Base-by-base conservation (phyloP, 2,329 filamentous ascomycete species). In the Leptographium flavum region DNA sequence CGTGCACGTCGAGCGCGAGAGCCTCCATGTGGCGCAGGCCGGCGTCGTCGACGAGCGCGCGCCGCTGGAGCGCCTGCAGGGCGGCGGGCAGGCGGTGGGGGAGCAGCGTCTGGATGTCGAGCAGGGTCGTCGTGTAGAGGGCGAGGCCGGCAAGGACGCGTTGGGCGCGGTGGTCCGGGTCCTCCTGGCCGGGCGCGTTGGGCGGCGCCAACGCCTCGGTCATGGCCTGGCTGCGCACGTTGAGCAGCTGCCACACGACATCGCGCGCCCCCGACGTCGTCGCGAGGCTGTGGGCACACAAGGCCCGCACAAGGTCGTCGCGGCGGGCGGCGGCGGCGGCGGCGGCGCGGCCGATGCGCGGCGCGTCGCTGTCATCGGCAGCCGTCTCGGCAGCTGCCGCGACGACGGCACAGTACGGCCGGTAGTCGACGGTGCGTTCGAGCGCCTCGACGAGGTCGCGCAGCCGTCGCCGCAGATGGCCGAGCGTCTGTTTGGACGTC, bases 271-370 rank as follows among this genome's bases (percentile, higher is more conserved):
- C 83, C 1, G 83, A 87, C 55, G 77, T 93, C 3, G 83, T 87
- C 1, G 80, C 77, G 42, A 96, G 68, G 49, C 86, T 87, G 58
- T 87, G 88, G 0, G 88, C 87, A 46, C 80, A 83, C 52, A 95
- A 69, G 1, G 81, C 79, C 53, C 86, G 81, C 13, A 90, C 66
- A 15, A 92, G 70, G 21, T 74, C 68, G 48, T 68, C 56, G 47
- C 69, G 46, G 9, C 38, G 21, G 1, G 45, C 23, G 2, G 48
- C 40, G 1, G 44, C 36, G 9, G 36, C 36, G 4, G 13, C 15
- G 3, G 25, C 25, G 3, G 23, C 15, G 14, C 19, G 17, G 35
- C 35, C 10, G 9, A 10, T 6, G 25, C 35, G 11, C 17, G 14
- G 22, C 17, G 31, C 35, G 11, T 39, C 39, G 23, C 35, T 21